A percentile compares a stretch with the other conserved stretches of the same genome.
phyloP scores from a whole-genome alignment of 345 rosid species.

The Boechera retrofracta region DNA sequence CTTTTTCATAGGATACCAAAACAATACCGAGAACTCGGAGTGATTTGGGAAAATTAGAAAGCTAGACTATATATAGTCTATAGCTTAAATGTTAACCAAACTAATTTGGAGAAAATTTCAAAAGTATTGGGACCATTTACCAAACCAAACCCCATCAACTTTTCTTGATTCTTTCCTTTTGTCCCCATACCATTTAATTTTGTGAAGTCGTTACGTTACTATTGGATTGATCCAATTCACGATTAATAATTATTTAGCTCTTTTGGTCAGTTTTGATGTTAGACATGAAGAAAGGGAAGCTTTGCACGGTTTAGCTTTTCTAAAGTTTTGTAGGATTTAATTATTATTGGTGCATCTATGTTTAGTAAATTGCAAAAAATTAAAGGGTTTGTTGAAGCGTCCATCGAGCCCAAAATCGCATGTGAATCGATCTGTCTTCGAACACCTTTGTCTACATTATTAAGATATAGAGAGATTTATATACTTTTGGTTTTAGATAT shows the following conservation, averaged over 20 bases:
- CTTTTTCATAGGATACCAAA: slow-evolving; percentile 36
- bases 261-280: slow-evolving; percentile 40
- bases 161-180: slow-evolving; percentile 36
- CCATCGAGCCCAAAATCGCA: slow-evolving; percentile 33
- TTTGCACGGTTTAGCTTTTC: slow-evolving; percentile 44
- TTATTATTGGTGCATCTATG: slow-evolving; percentile 33
- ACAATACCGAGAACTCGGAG: slow-evolving; percentile 3
- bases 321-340: slow-evolving; percentile 30
- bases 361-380: slow-evolving; percentile 24
- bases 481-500: background rate
- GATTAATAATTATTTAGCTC: slow-evolving; percentile 30
- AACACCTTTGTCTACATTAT: slow-evolving; percentile 36
- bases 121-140: slow-evolving; percentile 37
- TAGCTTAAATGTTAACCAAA: slow-evolving; percentile 37
- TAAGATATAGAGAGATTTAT: slow-evolving; percentile 15
- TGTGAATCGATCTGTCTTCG: slow-evolving; percentile 38
- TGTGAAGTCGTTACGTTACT: slow-evolving; percentile 40
- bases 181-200: slow-evolving; percentile 42
- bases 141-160: slow-evolving; percentile 44
- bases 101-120: background rate
- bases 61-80: background rate
- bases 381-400: slow-evolving; percentile 33
- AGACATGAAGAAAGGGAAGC: slow-evolving; percentile 40
- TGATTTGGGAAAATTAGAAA: slow-evolving; percentile 2
- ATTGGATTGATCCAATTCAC: slow-evolving; percentile 28